A percentile compares a stretch with the other conserved stretches of the same genome.
Conservation (phyloP, 1,284 basidiomycete genomes). For the Leucoagaricus sp. region DNA sequence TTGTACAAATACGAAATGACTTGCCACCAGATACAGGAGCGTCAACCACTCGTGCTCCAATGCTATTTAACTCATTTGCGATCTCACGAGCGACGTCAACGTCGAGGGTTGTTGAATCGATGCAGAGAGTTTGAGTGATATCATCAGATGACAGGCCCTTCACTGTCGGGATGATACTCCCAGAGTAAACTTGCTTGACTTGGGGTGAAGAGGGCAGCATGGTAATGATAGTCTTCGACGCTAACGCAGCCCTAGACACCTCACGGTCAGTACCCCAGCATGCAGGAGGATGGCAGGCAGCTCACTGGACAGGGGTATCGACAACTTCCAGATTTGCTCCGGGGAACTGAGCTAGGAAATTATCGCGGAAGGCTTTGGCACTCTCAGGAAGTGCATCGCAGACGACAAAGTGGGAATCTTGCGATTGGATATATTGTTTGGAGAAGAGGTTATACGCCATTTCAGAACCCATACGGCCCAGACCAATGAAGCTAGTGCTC, state of each 20-base stretch:
- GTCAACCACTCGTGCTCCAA: constrained; percentile 82
- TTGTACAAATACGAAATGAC: constrained; percentile 22
- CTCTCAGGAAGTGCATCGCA: constrained; percentile 74
- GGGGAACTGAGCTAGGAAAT: constrained; percentile 58
- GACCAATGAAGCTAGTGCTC: constrained; percentile 75
- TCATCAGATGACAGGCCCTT: constrained; percentile 42
- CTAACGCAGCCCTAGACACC: constrained; percentile 48
- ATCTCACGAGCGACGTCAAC: constrained; percentile 72
- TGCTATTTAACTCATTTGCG: constrained; percentile 49
- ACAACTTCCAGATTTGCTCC: constrained; percentile 57
- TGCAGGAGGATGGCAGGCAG: neutral
- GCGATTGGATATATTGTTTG: constrained; percentile 51
- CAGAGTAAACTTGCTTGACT: constrained; percentile 71
- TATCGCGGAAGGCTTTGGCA: constrained; percentile 55
- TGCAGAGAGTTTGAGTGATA: constrained; percentile 59
- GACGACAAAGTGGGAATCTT: constrained; percentile 63
- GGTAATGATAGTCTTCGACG: constrained; percentile 73
- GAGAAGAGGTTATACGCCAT: constrained; percentile 86
- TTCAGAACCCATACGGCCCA: constrained; percentile 81
- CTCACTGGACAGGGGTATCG: constrained; percentile 69
- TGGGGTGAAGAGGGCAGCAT: constrained; percentile 90
- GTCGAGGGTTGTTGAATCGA: constrained; percentile 89
- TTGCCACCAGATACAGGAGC: constrained; percentile 89
- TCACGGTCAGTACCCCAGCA: neutral
- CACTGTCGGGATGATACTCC: constrained; percentile 64